phyloP scores from a whole-genome alignment of 352 stramenopile genomes.

The Pythium sukuiense region DNA sequence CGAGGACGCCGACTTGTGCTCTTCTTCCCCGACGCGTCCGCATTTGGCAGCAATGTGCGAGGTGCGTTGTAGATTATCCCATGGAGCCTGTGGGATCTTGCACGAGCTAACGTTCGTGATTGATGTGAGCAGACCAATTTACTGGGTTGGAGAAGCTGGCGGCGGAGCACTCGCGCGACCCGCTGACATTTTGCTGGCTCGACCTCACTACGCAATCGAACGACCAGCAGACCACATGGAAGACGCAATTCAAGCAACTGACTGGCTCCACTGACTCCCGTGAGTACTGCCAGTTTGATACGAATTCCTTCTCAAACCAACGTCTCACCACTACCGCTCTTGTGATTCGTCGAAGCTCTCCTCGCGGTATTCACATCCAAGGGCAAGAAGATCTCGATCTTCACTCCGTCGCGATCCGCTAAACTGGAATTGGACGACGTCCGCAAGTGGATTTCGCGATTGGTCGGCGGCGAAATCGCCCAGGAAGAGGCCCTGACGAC shows the following conservation, averaged over 20 bases:
- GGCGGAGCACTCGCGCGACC: slow-evolving; percentile 66
- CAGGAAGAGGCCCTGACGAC: slow-evolving; percentile 36
- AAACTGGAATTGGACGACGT: slow-evolving; percentile 35
- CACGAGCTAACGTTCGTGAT: background rate
- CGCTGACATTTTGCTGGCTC: slow-evolving; percentile 79
- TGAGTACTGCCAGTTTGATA: slow-evolving; percentile 26
- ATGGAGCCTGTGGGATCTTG: background rate
- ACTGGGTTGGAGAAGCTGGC: slow-evolving; percentile 61
- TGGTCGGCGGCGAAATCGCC: slow-evolving; percentile 58
- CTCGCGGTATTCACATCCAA: slow-evolving; percentile 56
- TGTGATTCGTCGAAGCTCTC: slow-evolving; percentile 37
- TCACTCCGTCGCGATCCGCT: slow-evolving; percentile 17
- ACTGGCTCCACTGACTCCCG: slow-evolving; percentile 19
- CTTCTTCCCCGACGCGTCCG: slow-evolving; percentile 56
- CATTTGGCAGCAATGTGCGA: slow-evolving; percentile 51
- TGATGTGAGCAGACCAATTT: slow-evolving; percentile 56
- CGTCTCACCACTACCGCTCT: background rate
- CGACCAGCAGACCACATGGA: slow-evolving; percentile 44
- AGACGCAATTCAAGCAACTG: slow-evolving; percentile 38
- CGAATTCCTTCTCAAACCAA: background rate
- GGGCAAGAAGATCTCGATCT: slow-evolving; percentile 63
- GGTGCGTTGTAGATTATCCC: slow-evolving; percentile 28
- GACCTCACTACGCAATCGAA: slow-evolving; percentile 39
- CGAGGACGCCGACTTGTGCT: slow-evolving; percentile 57
- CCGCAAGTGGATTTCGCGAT: slow-evolving; percentile 60